These are phyloP conservation scores for Aspergillus sclerotiicarbonarius DNA, from an alignment of 495 filamentous ascomycete species.

Conservation along the genomic window DNA sequence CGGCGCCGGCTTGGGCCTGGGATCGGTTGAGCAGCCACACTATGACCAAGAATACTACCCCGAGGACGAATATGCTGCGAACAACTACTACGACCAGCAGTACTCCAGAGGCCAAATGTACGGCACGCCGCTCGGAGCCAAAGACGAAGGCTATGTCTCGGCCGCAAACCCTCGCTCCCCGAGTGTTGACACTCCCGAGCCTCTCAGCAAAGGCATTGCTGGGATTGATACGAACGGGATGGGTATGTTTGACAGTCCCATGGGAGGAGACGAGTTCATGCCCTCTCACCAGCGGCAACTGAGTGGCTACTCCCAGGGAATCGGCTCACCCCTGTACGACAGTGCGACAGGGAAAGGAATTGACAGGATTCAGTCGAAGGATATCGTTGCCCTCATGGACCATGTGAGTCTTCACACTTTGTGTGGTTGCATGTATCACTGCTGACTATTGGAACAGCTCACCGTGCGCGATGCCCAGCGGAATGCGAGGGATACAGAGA, in stretches of 20 bases:
- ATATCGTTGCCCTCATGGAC: slow-evolving; percentile 97
- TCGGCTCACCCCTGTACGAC: slow-evolving; percentile 83
- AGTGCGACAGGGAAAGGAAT: slow-evolving; percentile 84
- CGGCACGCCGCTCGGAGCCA: slow-evolving; percentile 46
- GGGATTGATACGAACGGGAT: slow-evolving; percentile 55
- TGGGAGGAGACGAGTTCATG: slow-evolving; percentile 60
- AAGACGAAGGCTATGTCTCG: slow-evolving; percentile 91
- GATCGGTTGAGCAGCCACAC: slow-evolving; percentile 26
- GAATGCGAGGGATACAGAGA: slow-evolving; percentile 95
- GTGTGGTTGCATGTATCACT: background rate
- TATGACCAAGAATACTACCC: slow-evolving; percentile 43
- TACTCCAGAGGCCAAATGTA: slow-evolving; percentile 33
- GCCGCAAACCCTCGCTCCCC: slow-evolving; percentile 67
- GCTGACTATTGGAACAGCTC: slow-evolving; percentile 49
- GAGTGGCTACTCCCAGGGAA: slow-evolving; percentile 82
- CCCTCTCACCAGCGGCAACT: slow-evolving; percentile 65
- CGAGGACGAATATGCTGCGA: slow-evolving; percentile 34
- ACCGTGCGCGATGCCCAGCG: slow-evolving; percentile 97
- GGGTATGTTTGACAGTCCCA: slow-evolving; percentile 57
- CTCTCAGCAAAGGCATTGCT: slow-evolving; percentile 57
- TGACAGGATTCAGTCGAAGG: slow-evolving; percentile 92
- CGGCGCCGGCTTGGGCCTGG: slow-evolving; percentile 29
- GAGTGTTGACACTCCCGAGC: slow-evolving; percentile 58
- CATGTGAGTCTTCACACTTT: slow-evolving; percentile 57
- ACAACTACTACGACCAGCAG: slow-evolving; percentile 34